Evolutionary conservation across 1,284 basidiomycete genomes (phyloP).

Genomic region (Boletellus sp.): DNA sequence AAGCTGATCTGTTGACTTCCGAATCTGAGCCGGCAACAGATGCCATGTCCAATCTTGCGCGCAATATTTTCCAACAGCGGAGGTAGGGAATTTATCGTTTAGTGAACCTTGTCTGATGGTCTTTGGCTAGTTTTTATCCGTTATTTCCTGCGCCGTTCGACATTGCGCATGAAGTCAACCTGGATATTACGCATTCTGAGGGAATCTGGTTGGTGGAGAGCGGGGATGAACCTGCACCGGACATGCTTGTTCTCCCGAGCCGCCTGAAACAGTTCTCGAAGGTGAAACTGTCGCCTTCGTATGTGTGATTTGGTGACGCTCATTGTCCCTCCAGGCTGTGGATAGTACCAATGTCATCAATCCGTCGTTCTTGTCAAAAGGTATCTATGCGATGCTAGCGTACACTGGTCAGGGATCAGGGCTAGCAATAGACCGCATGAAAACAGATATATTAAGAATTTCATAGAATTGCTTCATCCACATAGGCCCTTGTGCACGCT

Average conservation of each 20-base stretch:
- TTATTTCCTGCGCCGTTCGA: constrained; percentile 84
- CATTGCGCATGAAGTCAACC: constrained; percentile 74
- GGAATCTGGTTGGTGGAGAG: constrained; percentile 45
- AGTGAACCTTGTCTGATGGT: constrained; percentile 3
- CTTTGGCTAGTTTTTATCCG: constrained; percentile 78
- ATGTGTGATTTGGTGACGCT: not conserved
- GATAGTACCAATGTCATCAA: constrained; percentile 68
- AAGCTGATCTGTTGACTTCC: constrained; percentile 48
- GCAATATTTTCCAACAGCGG: constrained; percentile 83
- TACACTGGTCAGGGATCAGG: constrained; percentile 32
- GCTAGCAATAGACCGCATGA: constrained; percentile 35
- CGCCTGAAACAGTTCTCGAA: constrained; percentile 83
- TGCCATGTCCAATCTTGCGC: constrained; percentile 72
- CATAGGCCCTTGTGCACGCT: not conserved
- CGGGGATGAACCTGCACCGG: constrained; percentile 56
- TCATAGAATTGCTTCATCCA: constrained; percentile 14
- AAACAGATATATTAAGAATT: constrained; percentile 31
- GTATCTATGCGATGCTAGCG: constrained; percentile 49
- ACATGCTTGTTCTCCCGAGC: constrained; percentile 83
- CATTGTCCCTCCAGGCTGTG: constrained; percentile 45
- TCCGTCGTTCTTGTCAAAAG: constrained; percentile 64
- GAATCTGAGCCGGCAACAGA: constrained; percentile 56
- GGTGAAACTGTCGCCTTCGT: constrained; percentile 41
- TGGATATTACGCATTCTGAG: constrained; percentile 78
- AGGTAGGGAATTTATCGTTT: constrained; percentile 46